Conservation (phyloP, 169 alveolate genomes). For the Plasmodium berghei region DNA sequence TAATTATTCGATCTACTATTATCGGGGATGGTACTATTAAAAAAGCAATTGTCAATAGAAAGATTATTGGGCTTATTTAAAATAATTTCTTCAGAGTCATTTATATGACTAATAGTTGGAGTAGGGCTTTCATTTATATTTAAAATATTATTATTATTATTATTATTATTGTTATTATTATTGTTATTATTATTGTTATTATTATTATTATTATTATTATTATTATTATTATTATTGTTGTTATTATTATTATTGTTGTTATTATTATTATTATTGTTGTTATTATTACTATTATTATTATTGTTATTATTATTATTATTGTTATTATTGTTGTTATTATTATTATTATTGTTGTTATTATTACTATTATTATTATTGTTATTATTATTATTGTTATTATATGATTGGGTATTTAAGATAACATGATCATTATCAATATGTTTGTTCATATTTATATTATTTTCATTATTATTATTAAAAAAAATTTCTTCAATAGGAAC, state of each 20-base stretch:
- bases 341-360: neutral
- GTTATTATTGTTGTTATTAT: neutral
- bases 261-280: neutral
- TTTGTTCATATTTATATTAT: neutral
- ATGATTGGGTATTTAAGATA: neutral
- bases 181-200: neutral
- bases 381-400: neutral
- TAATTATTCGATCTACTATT: no score
- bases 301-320: neutral
- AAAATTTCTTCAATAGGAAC: conserved; percentile 1
- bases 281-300: neutral
- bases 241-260: neutral
- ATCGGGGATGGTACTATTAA: no score
- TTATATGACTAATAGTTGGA: no score
- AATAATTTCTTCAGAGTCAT: no score
- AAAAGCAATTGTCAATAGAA: no score
- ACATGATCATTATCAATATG: neutral
- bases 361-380: neutral
- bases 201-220: neutral
- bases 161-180: neutral
- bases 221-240: neutral
- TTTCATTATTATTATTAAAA: neutral
- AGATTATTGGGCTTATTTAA: no score
- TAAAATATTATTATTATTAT: neutral
- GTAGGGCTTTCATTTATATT: no score